These are phyloP conservation scores for Alternaria sp. DNA, from an alignment of 2,329 filamentous ascomycete genomes.

Conservation along the genomic window DNA sequence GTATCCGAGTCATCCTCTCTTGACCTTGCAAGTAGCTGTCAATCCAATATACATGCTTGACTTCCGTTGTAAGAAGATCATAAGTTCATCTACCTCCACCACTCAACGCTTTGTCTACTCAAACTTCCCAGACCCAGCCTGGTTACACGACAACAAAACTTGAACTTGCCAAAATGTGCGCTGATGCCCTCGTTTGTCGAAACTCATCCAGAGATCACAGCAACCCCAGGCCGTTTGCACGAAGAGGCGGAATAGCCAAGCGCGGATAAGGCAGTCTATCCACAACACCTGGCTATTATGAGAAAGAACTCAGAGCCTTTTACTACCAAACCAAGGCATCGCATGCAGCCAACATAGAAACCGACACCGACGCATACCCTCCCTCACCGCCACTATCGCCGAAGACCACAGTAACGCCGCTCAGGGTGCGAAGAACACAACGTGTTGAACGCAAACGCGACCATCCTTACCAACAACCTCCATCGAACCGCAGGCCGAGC, in stretches of 20 bases:
- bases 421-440: constrained; percentile 9
- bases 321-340: constrained; percentile 31
- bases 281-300: constrained; percentile 16
- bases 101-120: background rate
- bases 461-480: constrained; percentile 18
- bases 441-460: constrained; percentile 16
- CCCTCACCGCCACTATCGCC: constrained; percentile 26
- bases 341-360: constrained; percentile 23
- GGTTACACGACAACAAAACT: background rate
- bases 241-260: constrained; percentile 41
- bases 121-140: background rate
- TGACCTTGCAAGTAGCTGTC: background rate
- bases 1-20: background rate
- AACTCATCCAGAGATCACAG: constrained; percentile 29
- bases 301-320: constrained; percentile 20
- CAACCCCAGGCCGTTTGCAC: constrained; percentile 31
- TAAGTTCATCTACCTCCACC: background rate
- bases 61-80: background rate
- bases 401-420: constrained; percentile 16
- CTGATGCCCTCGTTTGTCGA: constrained; percentile 4
- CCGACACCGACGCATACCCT: constrained; percentile 16
- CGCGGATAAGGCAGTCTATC: constrained; percentile 27
- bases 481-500: constrained; percentile 26
- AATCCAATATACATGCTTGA: background rate
- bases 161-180: background rate